Percentiles rank a stretch among this genome's conserved stretches.
Evolutionary conservation across 306 rosid species (phyloP).

Genomic region (Prunus salicina): DNA sequence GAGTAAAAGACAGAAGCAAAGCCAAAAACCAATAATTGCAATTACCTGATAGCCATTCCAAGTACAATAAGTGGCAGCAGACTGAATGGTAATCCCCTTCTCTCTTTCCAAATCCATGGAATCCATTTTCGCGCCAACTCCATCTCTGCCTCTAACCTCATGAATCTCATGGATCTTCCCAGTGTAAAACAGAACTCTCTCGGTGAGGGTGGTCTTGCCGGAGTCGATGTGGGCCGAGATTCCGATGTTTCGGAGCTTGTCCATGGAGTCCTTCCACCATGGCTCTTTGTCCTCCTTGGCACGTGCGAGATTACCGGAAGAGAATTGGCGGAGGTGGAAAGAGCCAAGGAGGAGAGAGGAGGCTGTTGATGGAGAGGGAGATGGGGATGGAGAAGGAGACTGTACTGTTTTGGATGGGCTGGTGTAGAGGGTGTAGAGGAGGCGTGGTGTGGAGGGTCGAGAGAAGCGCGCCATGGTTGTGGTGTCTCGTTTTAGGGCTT

Average conservation of each 20-base stretch:
- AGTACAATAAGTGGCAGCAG: constrained; percentile 88
- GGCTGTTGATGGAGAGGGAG: constrained; percentile 34
- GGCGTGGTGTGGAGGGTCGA: constrained; percentile 43
- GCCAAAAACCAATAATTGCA: not conserved
- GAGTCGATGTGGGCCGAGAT: constrained; percentile 98
- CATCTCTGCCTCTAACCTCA: constrained; percentile 90
- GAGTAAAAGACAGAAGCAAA: not conserved
- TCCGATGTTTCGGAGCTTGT: constrained; percentile 78
- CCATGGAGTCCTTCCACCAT: constrained; percentile 92
- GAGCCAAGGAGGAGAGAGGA: constrained; percentile 45
- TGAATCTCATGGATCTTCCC: constrained; percentile 96
- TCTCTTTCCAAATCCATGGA: constrained; percentile 98
- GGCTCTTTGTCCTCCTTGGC: constrained; percentile 71
- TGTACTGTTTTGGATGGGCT: constrained; percentile 15
- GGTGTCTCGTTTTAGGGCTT: constrained; percentile 14
- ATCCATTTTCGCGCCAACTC: constrained; percentile 98
- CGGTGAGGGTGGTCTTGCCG: constrained; percentile 97
- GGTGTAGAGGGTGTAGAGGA: constrained; percentile 35
- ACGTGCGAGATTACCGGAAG: constrained; percentile 63
- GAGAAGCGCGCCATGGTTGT: constrained; percentile 46
- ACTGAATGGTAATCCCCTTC: constrained; percentile 92
- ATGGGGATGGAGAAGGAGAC: constrained; percentile 14
- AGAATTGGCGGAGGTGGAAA: constrained; percentile 55
- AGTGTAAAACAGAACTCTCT: constrained; percentile 75
- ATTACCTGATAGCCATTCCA: constrained; percentile 85